These are phyloP conservation scores for Picea abies DNA, from an alignment of 83 land plant genomes.

Conservation along the genomic window DNA sequence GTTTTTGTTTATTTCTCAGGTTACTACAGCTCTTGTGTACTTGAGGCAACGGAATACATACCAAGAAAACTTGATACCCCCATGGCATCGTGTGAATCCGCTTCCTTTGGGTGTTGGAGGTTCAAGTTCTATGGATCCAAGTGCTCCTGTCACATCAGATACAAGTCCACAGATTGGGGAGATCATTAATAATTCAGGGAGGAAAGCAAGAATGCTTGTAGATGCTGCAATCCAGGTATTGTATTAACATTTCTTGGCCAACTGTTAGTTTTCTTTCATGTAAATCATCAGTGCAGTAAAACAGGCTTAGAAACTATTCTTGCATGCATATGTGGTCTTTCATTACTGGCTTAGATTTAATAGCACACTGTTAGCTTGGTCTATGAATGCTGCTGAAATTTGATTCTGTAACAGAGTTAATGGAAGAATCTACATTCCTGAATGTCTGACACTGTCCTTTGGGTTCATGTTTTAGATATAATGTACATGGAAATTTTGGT, in stretches of 20 bases:
- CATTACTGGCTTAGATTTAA: neutral
- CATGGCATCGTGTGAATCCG: too few relatives aligned
- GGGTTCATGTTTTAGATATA: neutral
- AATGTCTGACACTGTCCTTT: neutral
- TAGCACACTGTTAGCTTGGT: neutral
- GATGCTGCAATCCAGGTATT: slow-evolving; percentile 82
- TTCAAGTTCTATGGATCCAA: too few relatives aligned
- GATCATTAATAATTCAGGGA: too few relatives aligned
- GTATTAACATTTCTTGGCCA: neutral
- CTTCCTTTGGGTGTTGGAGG: too few relatives aligned
- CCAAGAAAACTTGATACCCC: too few relatives aligned
- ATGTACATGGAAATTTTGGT: neutral
- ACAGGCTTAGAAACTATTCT: neutral
- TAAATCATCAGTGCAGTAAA: slow-evolving; percentile 4
- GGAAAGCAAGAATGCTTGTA: slow-evolving; percentile 70
- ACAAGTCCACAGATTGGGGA: too few relatives aligned
- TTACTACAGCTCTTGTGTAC: slow-evolving; percentile 43
- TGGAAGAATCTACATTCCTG: neutral
- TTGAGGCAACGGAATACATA: too few relatives aligned
- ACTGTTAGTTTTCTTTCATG: neutral
- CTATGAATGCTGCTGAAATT: neutral
- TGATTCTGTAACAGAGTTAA: neutral
- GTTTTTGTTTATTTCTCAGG: slow-evolving; percentile 42
- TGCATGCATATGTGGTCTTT: neutral
- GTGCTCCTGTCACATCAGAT: too few relatives aligned